Base-by-base conservation (phyloP, 768 basidiomycete species). In the Tylopilus sp. region DNA sequence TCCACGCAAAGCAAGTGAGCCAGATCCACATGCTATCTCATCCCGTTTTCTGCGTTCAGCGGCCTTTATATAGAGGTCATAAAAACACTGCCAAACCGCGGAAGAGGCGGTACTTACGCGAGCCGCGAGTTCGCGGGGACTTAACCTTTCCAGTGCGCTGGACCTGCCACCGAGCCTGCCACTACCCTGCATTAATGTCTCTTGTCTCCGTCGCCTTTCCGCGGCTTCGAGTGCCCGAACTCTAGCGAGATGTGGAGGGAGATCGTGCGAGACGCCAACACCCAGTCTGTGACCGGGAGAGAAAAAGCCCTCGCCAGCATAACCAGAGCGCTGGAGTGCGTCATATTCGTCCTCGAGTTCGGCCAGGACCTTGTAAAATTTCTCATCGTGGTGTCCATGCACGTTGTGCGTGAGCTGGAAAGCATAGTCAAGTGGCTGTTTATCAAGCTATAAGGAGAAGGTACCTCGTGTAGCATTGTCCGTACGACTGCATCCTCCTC, bases 391-490 rank as follows among this genome's bases (percentile, higher is more conserved):
- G 6, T 92, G 88, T 3, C 91, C 91, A 61, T 92, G 89, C 8
- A 88, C 82, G 62, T 88, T 92, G 63, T 94, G 92, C 0, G 91
- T 87, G 33, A 95, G 84, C 91, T 95, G 50, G 40, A 39, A 35
- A n/a, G n/a, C 3, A 17, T 33, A 47, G 28, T 51, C 28, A 53
- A 40, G 0, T 31, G 42, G 21, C 2, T 25, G 28, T 30, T 15
- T 22, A n/a, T 4, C 20, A 3, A 17, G 4, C 7, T 18, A 18
- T 36, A n/a, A 13, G 28, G 10, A 6, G 44, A 12, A 53, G 71
- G 56, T 56, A 88, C 91, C 76, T 97, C 93, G 63, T 95, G 94
- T 15, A 97, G 76, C 92, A 95, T 91, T 0, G 89, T 90, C 47
- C 81, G 75, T 2, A 95, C 74, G 4, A 97, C 73, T 13, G 86